Evolutionary conservation across 176 grass and related monocot genomes (phyloP).

Genomic region (Aegilops tauschii): DNA sequence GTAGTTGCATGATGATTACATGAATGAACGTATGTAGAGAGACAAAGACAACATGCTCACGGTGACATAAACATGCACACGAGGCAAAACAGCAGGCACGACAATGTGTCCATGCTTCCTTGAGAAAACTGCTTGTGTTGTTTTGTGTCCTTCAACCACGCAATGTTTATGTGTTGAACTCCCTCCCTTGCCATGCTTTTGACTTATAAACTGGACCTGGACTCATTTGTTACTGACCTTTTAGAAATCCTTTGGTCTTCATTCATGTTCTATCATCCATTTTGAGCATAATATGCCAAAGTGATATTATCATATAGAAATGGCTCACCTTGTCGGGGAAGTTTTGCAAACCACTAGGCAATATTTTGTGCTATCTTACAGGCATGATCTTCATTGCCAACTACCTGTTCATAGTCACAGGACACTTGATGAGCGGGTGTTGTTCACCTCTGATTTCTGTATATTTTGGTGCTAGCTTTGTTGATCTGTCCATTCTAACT

Average conservation of each 20-base stretch:
- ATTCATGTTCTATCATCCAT: neutral
- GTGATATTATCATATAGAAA: conserved; percentile 15
- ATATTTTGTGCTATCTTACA: conserved; percentile 6
- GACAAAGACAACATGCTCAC: neutral
- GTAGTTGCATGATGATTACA: conserved; percentile 9
- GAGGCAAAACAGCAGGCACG: neutral
- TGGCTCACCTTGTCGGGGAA: neutral
- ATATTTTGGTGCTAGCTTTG: neutral
- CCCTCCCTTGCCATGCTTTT: neutral
- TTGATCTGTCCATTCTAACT: conserved; percentile 18
- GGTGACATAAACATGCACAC: neutral
- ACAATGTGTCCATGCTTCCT: neutral
- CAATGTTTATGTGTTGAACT: neutral
- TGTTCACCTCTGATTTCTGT: conserved; percentile 12
- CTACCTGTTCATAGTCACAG: conserved; percentile 7
- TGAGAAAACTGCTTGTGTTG: neutral
- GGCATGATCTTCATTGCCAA: neutral
- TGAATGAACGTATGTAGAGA: neutral
- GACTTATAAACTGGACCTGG: neutral
- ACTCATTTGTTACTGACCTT: conserved; percentile 1
- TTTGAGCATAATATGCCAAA: neutral
- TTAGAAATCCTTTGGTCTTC: neutral
- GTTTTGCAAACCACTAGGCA: neutral
- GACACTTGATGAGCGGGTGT: neutral
- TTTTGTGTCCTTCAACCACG: neutral